Conservation (phyloP, 164 flowering plant genomes). For the Kalanchoe fedtschenkoi region DNA sequence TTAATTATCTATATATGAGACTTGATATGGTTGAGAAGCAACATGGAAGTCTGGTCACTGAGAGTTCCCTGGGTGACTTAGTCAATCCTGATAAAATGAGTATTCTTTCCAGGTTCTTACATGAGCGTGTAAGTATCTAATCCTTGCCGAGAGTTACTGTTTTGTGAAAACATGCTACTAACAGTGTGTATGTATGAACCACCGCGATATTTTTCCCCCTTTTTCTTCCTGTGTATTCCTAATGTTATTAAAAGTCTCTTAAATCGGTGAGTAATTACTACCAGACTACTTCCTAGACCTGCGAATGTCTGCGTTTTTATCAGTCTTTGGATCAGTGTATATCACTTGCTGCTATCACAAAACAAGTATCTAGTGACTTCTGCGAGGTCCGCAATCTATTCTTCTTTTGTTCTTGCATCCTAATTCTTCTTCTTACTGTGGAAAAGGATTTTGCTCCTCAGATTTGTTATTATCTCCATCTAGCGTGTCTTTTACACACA, state of each 20-base stretch:
- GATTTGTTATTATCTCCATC: slow-evolving; percentile 27
- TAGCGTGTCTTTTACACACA: not conserved
- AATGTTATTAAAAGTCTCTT: slow-evolving; percentile 34
- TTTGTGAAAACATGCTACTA: too few relatives aligned
- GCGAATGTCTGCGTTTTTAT: not conserved
- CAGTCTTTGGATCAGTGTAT: slow-evolving; percentile 79
- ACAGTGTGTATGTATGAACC: too few relatives aligned
- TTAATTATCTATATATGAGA: slow-evolving; percentile 31
- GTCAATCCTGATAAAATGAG: slow-evolving; percentile 63
- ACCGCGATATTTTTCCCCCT: not conserved
- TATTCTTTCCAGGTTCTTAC: slow-evolving; percentile 44
- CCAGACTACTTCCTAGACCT: not conserved
- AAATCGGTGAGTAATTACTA: slow-evolving; percentile 53
- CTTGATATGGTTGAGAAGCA: slow-evolving; percentile 66
- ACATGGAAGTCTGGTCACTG: slow-evolving; percentile 62
- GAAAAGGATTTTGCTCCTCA: slow-evolving; percentile 86
- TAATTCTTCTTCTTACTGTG: slow-evolving; percentile 18
- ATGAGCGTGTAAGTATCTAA: not conserved
- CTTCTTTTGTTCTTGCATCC: not conserved
- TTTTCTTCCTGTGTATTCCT: not conserved
- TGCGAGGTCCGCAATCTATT: slow-evolving; percentile 49
- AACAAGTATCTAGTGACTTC: slow-evolving; percentile 54
- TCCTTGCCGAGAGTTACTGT: not conserved
- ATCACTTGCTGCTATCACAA: slow-evolving; percentile 51
- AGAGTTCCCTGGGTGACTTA: slow-evolving; percentile 64